phyloP scores from a whole-genome alignment of 495 filamentous ascomycete species.

The Penicillium soppii region DNA sequence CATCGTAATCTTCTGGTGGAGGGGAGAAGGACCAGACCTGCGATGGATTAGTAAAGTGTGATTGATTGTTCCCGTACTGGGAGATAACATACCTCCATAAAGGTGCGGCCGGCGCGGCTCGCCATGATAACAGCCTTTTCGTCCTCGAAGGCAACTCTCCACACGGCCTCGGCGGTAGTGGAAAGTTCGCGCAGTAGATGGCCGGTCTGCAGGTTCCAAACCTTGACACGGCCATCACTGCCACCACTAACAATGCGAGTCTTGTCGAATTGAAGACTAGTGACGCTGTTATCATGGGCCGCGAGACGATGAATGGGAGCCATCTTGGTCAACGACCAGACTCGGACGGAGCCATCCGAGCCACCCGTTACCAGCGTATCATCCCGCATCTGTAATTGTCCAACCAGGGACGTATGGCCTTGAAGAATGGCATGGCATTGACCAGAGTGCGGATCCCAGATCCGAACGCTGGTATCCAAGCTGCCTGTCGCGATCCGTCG shows the following conservation, averaged over 20 bases:
- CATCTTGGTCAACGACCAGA: constrained; percentile 90
- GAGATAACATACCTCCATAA: constrained; percentile 79
- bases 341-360: constrained; percentile 90
- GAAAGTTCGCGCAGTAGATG: constrained; percentile 88
- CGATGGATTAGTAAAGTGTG: constrained; percentile 8
- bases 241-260: constrained; percentile 91
- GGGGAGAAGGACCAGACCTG: constrained; percentile 93
- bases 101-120: constrained; percentile 72
- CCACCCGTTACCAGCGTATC: constrained; percentile 95
- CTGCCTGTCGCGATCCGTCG: constrained; percentile 92
- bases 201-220: constrained; percentile 93
- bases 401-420: constrained; percentile 94
- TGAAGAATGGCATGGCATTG: constrained; percentile 90
- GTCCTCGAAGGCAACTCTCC: constrained; percentile 96
- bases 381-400: constrained; percentile 93
- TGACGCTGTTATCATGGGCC: constrained; percentile 98
- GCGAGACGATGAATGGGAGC: constrained; percentile 89
- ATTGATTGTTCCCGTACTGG: neutral
- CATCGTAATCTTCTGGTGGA: constrained; percentile 58
- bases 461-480: constrained; percentile 92
- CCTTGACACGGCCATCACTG: constrained; percentile 92
- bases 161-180: constrained; percentile 87
- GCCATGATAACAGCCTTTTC: constrained; percentile 98
- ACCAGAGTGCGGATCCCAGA: constrained; percentile 92
- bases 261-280: constrained; percentile 94